Percentiles rank a stretch among this genome's conserved stretches.
Conservation (phyloP, 108 stramenopile genomes). For the Nitzschia putrida region DNA sequence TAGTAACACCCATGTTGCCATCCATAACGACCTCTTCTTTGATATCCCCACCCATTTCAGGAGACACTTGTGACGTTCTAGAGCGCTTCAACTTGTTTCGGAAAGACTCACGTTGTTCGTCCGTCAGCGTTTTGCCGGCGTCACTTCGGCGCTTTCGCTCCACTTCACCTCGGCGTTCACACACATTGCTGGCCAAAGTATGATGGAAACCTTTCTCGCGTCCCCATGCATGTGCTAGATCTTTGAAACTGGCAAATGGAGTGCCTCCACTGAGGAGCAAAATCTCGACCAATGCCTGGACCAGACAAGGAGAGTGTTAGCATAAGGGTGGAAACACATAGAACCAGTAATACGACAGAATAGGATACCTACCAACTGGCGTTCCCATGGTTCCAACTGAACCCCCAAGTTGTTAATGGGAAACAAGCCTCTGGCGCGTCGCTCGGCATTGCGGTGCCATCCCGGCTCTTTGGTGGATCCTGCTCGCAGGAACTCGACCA, state of each 20-base stretch:
- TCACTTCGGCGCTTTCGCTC: constrained; percentile 67
- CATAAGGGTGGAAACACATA: not conserved
- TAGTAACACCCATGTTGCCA: too few relatives aligned
- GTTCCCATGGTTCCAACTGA: constrained; percentile 76
- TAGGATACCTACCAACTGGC: constrained; percentile 46
- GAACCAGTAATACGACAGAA: not conserved
- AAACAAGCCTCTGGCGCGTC: constrained; percentile 65
- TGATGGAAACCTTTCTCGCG: constrained; percentile 63
- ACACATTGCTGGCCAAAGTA: constrained; percentile 41
- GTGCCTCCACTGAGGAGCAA: constrained; percentile 55
- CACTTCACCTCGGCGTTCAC: constrained; percentile 69
- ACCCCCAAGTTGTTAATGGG: constrained; percentile 37
- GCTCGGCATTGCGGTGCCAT: constrained; percentile 74
- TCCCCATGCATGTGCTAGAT: constrained; percentile 75
- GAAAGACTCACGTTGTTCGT: constrained; percentile 9
- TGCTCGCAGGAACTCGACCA: constrained; percentile 42
- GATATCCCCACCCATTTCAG: too few relatives aligned
- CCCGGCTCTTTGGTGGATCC: constrained; percentile 44
- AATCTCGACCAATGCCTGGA: constrained; percentile 51
- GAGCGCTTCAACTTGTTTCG: constrained; percentile 20
- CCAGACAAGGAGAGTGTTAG: constrained; percentile 4
- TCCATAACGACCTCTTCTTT: too few relatives aligned
- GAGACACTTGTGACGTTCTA: too few relatives aligned
- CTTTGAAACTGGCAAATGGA: constrained; percentile 49
- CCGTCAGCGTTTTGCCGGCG: constrained; percentile 42